These are phyloP conservation scores for Crithidia mellificae DNA, from an alignment of 208 protist genomes.

Conservation along the genomic window DNA sequence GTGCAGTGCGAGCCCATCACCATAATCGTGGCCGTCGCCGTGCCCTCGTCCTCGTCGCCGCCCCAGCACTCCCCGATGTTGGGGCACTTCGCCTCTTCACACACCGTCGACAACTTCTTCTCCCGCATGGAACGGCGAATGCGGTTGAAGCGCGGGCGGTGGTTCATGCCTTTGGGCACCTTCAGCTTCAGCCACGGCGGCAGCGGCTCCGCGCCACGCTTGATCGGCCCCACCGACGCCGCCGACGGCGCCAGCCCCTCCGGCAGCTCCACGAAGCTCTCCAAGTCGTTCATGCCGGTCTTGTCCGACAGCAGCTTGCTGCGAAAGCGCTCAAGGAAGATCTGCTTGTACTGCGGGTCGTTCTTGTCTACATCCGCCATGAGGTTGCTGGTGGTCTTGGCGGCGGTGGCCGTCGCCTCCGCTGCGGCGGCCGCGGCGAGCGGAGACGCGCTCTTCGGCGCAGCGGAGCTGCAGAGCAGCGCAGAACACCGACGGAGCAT, in stretches of 20 bases:
- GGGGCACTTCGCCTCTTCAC: slow-evolving; percentile 96
- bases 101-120: slow-evolving; percentile 90
- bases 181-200: slow-evolving; percentile 93
- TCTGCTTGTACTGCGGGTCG: slow-evolving; percentile 61
- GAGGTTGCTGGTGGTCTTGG: slow-evolving; percentile 14
- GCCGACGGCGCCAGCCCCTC: slow-evolving; percentile 58
- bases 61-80: slow-evolving; percentile 99
- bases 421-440: slow-evolving; percentile 13
- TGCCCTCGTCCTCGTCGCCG: slow-evolving; percentile 76
- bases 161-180: slow-evolving; percentile 78
- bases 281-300: slow-evolving; percentile 73
- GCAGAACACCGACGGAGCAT: slow-evolving; percentile 35
- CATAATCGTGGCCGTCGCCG: slow-evolving; percentile 98
- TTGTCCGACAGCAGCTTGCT: slow-evolving; percentile 60
- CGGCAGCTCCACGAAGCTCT: slow-evolving; percentile 79
- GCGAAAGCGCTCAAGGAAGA: slow-evolving; percentile 81
- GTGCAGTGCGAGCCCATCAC: slow-evolving; percentile 98
- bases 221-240: slow-evolving; percentile 77
- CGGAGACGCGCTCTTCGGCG: slow-evolving; percentile 16
- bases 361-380: slow-evolving; percentile 46
- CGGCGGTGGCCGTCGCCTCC: neutral
- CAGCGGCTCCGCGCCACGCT: slow-evolving; percentile 82
- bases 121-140: slow-evolving; percentile 81
- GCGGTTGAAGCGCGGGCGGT: slow-evolving; percentile 80
- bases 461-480: slow-evolving; percentile 21